phyloP scores from a whole-genome alignment of 345 rosid species.

The Eucalyptus regnans region DNA sequence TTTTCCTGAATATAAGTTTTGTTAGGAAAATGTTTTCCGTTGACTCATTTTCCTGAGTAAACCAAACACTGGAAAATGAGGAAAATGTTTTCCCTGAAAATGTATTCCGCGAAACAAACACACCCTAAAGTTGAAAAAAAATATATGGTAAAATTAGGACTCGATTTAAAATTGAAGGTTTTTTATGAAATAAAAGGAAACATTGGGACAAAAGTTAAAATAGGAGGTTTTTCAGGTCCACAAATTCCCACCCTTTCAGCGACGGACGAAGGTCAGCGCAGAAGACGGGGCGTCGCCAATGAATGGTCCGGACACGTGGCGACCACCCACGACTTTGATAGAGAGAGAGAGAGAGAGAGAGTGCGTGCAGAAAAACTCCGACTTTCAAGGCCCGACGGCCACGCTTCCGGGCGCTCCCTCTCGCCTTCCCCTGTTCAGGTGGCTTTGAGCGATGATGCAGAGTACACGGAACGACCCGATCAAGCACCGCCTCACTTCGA shows the following conservation, averaged over 20 bases:
- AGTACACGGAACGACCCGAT: neutral
- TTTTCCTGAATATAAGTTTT: too few species aligned
- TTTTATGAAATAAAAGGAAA: too few species aligned
- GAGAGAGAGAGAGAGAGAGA: neutral
- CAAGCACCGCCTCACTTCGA: neutral
- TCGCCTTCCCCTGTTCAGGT: neutral
- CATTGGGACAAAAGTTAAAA: too few species aligned
- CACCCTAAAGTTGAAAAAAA: too few species aligned
- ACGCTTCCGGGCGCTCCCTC: neutral
- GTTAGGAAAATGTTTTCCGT: too few species aligned
- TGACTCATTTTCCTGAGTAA: too few species aligned
- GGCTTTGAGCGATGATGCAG: slow-evolving; percentile 4
- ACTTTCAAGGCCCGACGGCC: neutral
- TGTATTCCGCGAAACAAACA: too few species aligned
- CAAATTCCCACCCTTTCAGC: neutral
- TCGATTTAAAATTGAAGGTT: too few species aligned
- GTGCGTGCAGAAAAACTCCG: neutral
- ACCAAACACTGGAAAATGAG: too few species aligned
- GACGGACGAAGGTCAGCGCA: neutral
- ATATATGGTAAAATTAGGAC: too few species aligned
- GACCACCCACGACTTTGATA: neutral
- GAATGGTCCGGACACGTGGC: slow-evolving; percentile 16
- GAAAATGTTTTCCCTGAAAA: too few species aligned
- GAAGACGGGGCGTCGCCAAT: slow-evolving; percentile 5
- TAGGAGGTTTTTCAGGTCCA: too few species aligned